Percentiles rank a stretch among this genome's conserved stretches.
Conservation (phyloP, 768 basidiomycete genomes). For the Pleurotus giganteus region DNA sequence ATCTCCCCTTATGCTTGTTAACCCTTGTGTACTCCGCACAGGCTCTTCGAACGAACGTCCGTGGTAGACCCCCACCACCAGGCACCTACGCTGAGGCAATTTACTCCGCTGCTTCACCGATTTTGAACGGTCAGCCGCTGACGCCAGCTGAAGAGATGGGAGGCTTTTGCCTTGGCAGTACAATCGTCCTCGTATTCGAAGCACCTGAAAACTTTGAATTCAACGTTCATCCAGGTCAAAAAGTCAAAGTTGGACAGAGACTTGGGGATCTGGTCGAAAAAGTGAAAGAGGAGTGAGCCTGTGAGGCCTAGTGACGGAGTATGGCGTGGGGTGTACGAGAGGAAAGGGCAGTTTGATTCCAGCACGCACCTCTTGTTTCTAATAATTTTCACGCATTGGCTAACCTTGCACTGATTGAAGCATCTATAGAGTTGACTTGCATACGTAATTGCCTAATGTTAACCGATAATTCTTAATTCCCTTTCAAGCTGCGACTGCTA, state of each 20-base stretch:
- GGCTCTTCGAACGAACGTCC: constrained; percentile 88
- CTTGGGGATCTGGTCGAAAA: constrained; percentile 58
- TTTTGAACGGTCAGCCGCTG: constrained; percentile 88
- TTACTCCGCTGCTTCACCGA: constrained; percentile 78
- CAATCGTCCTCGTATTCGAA: constrained; percentile 96
- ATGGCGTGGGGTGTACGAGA: not conserved
- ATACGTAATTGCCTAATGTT: not conserved
- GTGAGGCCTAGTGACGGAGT: too few relatives aligned
- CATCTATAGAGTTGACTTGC: not conserved
- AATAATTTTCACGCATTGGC: not conserved
- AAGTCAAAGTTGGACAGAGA: constrained; percentile 82
- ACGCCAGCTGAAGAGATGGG: constrained; percentile 93
- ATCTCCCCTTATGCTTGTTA: not conserved
- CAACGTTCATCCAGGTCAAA: constrained; percentile 70
- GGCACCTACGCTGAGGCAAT: constrained; percentile 93
- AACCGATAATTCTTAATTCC: not conserved
- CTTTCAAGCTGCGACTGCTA: not conserved
- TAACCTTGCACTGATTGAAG: not conserved
- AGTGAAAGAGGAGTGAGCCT: constrained; percentile 27
- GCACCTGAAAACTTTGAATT: constrained; percentile 86
- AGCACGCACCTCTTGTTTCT: not conserved
- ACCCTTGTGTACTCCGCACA: constrained; percentile 22
- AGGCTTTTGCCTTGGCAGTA: constrained; percentile 93
- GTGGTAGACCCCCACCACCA: constrained; percentile 65
- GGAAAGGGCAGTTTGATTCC: not conserved